These are phyloP conservation scores for Vigna hirtella DNA, from an alignment of 306 rosid species.

Conservation along the genomic window DNA sequence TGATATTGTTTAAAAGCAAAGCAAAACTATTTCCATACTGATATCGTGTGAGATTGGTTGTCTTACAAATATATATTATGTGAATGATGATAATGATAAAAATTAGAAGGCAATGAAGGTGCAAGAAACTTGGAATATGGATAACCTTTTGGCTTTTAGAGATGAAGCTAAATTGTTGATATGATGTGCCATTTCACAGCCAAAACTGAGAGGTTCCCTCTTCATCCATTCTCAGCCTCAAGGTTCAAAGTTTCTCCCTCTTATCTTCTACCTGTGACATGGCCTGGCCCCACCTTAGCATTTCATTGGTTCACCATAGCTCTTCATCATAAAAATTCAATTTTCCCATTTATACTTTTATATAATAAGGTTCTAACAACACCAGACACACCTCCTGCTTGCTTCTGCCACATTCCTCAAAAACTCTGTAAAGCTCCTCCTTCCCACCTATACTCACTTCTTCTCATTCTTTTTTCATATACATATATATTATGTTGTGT, in stretches of 20 bases:
- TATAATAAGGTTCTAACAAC: conserved; percentile 38
- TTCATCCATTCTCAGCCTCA: conserved; percentile 56
- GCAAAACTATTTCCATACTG: background rate
- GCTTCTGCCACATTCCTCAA: conserved; percentile 35
- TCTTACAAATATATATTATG: background rate
- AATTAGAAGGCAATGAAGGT: conserved; percentile 17
- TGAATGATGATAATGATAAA: conserved; percentile 19
- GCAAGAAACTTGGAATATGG: conserved; percentile 24
- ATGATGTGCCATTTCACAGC: background rate
- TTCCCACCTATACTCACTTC: conserved; percentile 37
- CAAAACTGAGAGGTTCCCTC: conserved; percentile 35
- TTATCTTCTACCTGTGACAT: conserved; percentile 73
- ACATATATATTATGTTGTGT: background rate
- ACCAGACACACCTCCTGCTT: conserved; percentile 22
- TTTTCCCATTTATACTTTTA: conserved; percentile 33
- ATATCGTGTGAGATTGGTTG: background rate
- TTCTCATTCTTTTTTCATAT: conserved; percentile 10
- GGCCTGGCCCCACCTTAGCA: conserved; percentile 48
- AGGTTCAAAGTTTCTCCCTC: conserved; percentile 40
- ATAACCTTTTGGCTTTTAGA: conserved; percentile 2
- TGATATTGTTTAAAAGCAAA: background rate
- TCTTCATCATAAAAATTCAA: conserved; percentile 40
- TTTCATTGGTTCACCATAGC: conserved; percentile 50
- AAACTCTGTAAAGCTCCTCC: conserved; percentile 19
- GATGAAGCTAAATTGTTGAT: background rate